Base-by-base conservation (phyloP, 768 basidiomycete genomes). In the Mycena indigotica region DNA sequence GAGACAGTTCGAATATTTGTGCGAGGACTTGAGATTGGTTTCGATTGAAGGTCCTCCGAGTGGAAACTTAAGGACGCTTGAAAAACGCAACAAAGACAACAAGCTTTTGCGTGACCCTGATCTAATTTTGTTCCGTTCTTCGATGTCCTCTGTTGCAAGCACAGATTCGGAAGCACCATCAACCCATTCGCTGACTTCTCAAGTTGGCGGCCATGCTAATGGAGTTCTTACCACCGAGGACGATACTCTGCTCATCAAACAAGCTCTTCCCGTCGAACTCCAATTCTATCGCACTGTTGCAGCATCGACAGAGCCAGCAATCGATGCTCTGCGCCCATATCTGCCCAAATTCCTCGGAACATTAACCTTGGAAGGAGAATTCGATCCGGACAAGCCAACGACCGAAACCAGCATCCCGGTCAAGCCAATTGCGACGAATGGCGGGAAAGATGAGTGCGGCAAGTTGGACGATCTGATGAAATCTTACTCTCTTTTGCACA, bases 341-440 rank as follows among this genome's bases (percentile, higher is more conserved):
- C 79, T 89, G 4, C 91, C 95, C 12, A 80, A 76, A 39, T 97
- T 93, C 71, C 78, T 86, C 40, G 96, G 96, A 2, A 88, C 89
- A 3, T 75, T 97, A 38, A 83, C 76, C 60, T 72, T 96, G 3
- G 75, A 90, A 70, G 88, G 91, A n/a, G 67, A 83, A 68, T 56
- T 87, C 8, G 79, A 77, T 50, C 67, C 72, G 25, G 67, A 64
- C 24, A 66, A 74, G 60, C 55, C 58, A 28, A 62, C 57, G 12
- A 69, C 70, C 23, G 69, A 61, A 16, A 70, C 64, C 10, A 60
- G 40, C 12, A 58, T 69, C 51, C 39, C 67, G 35, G 52, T 73
- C 29, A 61, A 68, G 54, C 75, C 57, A 2, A 50, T 70, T 28
- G 69, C 61, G 12, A 26, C 17, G 21, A 35, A 51, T 12, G 72